Base-by-base conservation (phyloP, 2,329 filamentous ascomycete genomes). In the Exserohilum rostratum region DNA sequence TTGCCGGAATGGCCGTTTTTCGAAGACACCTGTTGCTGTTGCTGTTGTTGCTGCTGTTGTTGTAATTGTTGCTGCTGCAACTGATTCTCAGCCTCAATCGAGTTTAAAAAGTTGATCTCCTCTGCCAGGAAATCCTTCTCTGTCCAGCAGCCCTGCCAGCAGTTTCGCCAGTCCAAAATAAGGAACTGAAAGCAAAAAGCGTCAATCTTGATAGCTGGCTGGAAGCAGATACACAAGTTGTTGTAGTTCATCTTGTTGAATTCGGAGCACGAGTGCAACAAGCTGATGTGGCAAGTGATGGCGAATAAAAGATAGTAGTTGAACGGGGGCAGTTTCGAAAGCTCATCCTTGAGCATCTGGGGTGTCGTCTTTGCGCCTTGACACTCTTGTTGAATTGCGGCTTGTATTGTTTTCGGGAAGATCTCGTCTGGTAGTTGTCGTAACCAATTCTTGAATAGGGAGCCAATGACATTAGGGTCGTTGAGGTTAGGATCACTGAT, bases 201-300 rank as follows among this genome's bases (percentile, higher is more conserved):
- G 69, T 98, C 93, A 55, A 98, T 95, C 77, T 93, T 96, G 85
- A 98, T 91, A 76, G 92, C 96, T 3, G 93, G 93, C 76, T 96
- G 92, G 76, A 97, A 97, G 79, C 93, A 98, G 66, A 97, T 96
- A 78, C 92, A 96, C 20, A 98, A 81, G 63, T 97, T 97, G 70
- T 91, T 87, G 72, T 93, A 96, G 72, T 96, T 91, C 93, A 98
- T 98, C 80, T 96, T 96, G 83, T 97, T 98, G 80, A 93, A 93
- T 61, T 96, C 91, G 20, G 92, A 90, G 74, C 96, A 93, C 1
- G 91, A 92, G 65, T 96, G 87, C 9, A 98, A 83, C 22, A 97
- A 84, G 67, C 92, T 96, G 44, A 98, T 87, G 69, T 98, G 93
- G 76, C 93, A 97, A 30, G 93, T 98, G 66, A 97, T 96, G 67